Conservation (phyloP, 1,139 yeast genomes). For the Kodamaea sp. region DNA sequence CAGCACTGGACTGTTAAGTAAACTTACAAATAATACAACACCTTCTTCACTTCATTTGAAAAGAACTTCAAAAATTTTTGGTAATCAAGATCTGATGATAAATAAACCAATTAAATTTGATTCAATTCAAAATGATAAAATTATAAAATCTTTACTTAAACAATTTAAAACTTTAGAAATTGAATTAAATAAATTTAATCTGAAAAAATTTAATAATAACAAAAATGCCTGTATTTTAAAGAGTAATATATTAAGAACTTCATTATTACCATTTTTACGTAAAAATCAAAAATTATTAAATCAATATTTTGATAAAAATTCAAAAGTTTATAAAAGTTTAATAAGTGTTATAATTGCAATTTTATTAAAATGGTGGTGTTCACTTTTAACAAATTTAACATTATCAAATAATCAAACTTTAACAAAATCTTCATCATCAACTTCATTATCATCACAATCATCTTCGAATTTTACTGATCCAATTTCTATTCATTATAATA, state of each 20-base stretch:
- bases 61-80: too few relatives aligned
- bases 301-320: conserved; percentile 19
- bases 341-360: conserved; percentile 36
- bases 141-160: conserved; percentile 30
- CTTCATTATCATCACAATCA: neutral
- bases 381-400: conserved; percentile 38
- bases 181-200: conserved; percentile 44
- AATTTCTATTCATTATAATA: conserved; percentile 5
- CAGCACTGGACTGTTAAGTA: too few relatives aligned
- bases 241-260: conserved; percentile 63
- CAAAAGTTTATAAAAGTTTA: conserved; percentile 31
- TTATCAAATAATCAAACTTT: neutral
- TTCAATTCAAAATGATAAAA: conserved; percentile 17
- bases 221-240: conserved; percentile 51
- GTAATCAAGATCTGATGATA: too few relatives aligned
- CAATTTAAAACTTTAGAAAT: conserved; percentile 45
- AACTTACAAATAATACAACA: too few relatives aligned
- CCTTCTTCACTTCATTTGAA: too few relatives aligned
- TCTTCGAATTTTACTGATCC: conserved; percentile 2
- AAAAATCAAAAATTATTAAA: conserved; percentile 24
- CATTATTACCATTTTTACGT: conserved; percentile 65
- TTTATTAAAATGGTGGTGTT: conserved; percentile 65
- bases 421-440: neutral
- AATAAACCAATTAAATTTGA: too few relatives aligned
- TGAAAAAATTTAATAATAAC: conserved; percentile 19